phyloP scores from a whole-genome alignment of 2,329 filamentous ascomycete species.

The Talaromyces sp. region DNA sequence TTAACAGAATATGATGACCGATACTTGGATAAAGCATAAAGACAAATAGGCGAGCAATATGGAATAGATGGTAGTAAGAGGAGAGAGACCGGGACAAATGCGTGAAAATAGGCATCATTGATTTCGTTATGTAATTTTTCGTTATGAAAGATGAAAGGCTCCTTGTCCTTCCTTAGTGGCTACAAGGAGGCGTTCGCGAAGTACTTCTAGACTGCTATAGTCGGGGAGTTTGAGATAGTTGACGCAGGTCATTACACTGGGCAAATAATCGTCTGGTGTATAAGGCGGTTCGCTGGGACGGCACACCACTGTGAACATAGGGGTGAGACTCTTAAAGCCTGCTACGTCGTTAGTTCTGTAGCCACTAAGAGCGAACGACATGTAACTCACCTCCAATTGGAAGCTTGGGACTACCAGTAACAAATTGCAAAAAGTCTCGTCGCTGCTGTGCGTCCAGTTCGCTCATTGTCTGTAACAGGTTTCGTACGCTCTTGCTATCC shows the following conservation, averaged over 20 bases:
- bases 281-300: slow-evolving; percentile 96
- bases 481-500: slow-evolving; percentile 93
- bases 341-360: slow-evolving; percentile 13
- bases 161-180: slow-evolving; percentile 95
- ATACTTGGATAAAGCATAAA: background rate
- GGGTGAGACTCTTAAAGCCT: slow-evolving; percentile 96
- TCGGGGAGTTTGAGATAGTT: slow-evolving; percentile 98
- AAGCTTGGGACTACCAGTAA: slow-evolving; percentile 94
- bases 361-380: background rate
- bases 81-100: background rate
- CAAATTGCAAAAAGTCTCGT: slow-evolving; percentile 94
- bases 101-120: slow-evolving; percentile 7
- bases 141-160: slow-evolving; percentile 86
- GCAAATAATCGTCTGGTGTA: slow-evolving; percentile 94
- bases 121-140: slow-evolving; percentile 44
- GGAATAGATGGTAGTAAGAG: background rate
- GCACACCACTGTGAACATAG: slow-evolving; percentile 98
- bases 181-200: slow-evolving; percentile 73
- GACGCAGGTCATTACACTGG: slow-evolving; percentile 99
- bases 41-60: background rate
- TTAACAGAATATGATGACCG: background rate
- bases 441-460: slow-evolving; percentile 71
- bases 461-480: slow-evolving; percentile 91
- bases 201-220: slow-evolving; percentile 73
- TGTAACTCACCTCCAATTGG: slow-evolving; percentile 80